phyloP scores from a whole-genome alignment of 495 filamentous ascomycete species.

The Astrocystis sublimbata region DNA sequence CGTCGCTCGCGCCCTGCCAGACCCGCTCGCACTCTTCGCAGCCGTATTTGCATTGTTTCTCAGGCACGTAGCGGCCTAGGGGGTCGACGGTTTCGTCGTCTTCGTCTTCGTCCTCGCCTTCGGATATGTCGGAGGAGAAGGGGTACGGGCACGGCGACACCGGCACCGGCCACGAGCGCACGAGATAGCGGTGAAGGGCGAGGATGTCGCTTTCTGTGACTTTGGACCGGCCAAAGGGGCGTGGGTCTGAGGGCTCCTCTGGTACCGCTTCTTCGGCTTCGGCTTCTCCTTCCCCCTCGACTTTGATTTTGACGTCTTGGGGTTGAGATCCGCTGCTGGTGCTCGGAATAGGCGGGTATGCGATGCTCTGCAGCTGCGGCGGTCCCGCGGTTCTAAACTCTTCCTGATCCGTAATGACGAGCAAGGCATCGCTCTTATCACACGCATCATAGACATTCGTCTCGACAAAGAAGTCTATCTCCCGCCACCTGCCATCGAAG shows the following conservation, averaged over 20 bases:
- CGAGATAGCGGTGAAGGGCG: not conserved
- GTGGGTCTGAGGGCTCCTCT: constrained; percentile 23
- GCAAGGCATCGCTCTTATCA: constrained; percentile 50
- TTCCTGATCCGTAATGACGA: constrained; percentile 67
- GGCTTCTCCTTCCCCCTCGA: no score
- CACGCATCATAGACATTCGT: constrained; percentile 57
- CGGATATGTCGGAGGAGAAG: no score
- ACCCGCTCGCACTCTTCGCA: constrained; percentile 41
- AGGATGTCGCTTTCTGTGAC: constrained; percentile 35
- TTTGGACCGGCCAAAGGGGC: constrained; percentile 19
- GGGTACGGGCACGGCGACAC: no score
- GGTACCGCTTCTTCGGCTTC: not conserved
- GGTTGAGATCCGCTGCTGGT: no score
- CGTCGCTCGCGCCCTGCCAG: constrained; percentile 22
- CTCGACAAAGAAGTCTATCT: constrained; percentile 29
- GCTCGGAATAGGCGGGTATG: not conserved
- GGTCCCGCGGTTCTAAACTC: constrained; percentile 51
- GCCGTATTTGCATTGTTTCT: constrained; percentile 35
- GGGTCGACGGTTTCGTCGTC: no score
- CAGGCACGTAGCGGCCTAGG: constrained; percentile 30
- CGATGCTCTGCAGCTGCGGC: not conserved
- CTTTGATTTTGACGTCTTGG: no score
- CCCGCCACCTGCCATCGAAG: constrained; percentile 29
- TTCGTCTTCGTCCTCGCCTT: no score
- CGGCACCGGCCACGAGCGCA: constrained; percentile 21